A percentile compares a stretch with the other conserved stretches of the same genome.
Conservation (phyloP, 73 alveolate species). For the Paramecium pentaurelia region DNA sequence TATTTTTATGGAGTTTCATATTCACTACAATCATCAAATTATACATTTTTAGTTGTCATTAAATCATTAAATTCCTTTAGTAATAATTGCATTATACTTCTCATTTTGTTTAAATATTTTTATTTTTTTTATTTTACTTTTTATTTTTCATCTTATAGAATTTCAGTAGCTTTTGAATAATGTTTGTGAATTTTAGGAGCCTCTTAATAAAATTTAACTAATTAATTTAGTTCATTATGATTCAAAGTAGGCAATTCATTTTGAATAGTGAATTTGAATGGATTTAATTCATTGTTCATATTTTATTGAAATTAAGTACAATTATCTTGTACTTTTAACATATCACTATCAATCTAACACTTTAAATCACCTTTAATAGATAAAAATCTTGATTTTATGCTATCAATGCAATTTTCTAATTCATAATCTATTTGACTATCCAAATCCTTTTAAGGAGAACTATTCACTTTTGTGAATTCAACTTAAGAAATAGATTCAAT, state of each 20-base stretch:
- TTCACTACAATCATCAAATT: background rate
- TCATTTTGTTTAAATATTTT: background rate
- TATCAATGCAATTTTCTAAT: background rate
- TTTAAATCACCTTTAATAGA: background rate
- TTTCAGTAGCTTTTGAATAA: background rate
- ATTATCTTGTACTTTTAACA: background rate
- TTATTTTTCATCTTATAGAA: background rate
- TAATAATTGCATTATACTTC: background rate
- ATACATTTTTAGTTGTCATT: background rate
- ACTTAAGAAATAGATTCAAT: background rate
- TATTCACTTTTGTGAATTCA: background rate
- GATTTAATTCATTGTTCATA: background rate
- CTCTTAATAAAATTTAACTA: background rate
- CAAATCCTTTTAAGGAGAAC: slow-evolving; percentile 10
- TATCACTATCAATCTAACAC: background rate
- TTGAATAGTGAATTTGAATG: background rate
- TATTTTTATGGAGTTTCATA: slow-evolving; percentile 27
- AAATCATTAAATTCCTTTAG: slow-evolving; percentile 15
- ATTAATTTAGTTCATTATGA: background rate
- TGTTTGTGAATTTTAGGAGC: background rate
- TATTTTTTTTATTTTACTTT: slow-evolving; percentile 25
- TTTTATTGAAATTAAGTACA: background rate
- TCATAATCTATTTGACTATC: background rate
- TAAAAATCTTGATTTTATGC: background rate
- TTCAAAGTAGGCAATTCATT: background rate